phyloP scores from a whole-genome alignment of 805 yeast species.

The Saccharomycopsis oosterbeekiorum region DNA sequence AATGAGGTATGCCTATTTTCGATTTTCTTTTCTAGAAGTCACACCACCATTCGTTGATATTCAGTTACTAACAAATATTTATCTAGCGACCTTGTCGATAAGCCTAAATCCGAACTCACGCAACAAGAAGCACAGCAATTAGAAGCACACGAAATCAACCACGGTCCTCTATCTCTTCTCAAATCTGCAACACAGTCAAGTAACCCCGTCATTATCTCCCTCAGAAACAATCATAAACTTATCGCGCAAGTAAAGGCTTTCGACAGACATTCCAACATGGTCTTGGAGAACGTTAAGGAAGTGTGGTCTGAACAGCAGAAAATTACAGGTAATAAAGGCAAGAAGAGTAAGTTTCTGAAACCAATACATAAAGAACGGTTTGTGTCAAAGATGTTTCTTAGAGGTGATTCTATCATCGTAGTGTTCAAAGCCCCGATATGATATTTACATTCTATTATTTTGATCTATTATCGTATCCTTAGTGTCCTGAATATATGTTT shows the following conservation, averaged over 20 bases:
- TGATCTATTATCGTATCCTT: neutral
- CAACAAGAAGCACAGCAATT: constrained; percentile 69
- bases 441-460: neutral
- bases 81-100: constrained; percentile 52
- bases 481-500: neutral
- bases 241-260: constrained; percentile 87
- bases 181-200: constrained; percentile 70
- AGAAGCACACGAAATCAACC: constrained; percentile 80
- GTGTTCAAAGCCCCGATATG: constrained; percentile 41
- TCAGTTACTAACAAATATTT: neutral
- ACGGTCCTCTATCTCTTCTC: constrained; percentile 89
- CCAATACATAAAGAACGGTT: constrained; percentile 65
- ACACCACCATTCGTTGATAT: too few relatives aligned
- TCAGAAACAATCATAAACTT: constrained; percentile 88
- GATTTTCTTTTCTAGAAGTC: neutral
- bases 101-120: constrained; percentile 71
- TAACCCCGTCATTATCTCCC: constrained; percentile 73
- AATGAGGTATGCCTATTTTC: neutral
- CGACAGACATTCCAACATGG: constrained; percentile 92
- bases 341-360: constrained; percentile 61
- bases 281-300: constrained; percentile 86
- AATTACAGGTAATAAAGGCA: constrained; percentile 41
- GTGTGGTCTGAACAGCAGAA: constrained; percentile 43
- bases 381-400: constrained; percentile 76
- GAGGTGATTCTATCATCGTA: constrained; percentile 94